phyloP scores from a whole-genome alignment of 2,329 filamentous ascomycete genomes.

The Basipetospora sp. region DNA sequence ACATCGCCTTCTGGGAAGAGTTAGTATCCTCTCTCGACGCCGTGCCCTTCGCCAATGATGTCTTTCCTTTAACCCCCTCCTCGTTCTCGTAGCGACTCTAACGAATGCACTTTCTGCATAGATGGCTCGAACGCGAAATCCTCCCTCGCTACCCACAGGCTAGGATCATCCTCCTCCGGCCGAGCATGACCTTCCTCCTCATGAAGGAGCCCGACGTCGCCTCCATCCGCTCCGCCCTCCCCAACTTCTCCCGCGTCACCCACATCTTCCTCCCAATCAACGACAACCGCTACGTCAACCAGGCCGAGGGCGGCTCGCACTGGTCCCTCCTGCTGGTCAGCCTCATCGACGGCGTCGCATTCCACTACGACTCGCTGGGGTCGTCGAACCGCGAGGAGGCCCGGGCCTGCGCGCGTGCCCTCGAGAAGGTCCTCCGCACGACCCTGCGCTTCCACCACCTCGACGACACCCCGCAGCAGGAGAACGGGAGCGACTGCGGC shows the following conservation, averaged over 20 bases:
- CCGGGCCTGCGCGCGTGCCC: slow-evolving; percentile 49
- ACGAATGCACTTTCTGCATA: no score
- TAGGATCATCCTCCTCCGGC: slow-evolving; percentile 77
- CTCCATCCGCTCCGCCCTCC: slow-evolving; percentile 52
- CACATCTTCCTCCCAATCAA: slow-evolving; percentile 96
- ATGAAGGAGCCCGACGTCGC: slow-evolving; percentile 53
- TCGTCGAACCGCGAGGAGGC: slow-evolving; percentile 65
- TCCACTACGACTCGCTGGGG: slow-evolving; percentile 86
- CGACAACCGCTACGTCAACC: slow-evolving; percentile 59
- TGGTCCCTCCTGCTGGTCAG: slow-evolving; percentile 90
- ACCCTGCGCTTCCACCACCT: slow-evolving; percentile 65
- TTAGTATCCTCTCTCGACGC: slow-evolving; percentile 27
- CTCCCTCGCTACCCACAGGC: slow-evolving; percentile 67
- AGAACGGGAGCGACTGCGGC: slow-evolving; percentile 85
- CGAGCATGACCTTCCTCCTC: slow-evolving; percentile 83
- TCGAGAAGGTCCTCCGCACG: slow-evolving; percentile 52
- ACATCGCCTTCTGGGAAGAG: slow-evolving; percentile 97
- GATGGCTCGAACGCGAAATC: slow-evolving; percentile 79
- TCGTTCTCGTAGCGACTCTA: no score
- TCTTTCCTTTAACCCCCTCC: no score
- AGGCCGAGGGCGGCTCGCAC: slow-evolving; percentile 81
- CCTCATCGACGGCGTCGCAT: slow-evolving; percentile 75
- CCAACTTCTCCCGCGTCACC: slow-evolving; percentile 64
- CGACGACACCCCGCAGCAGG: slow-evolving; percentile 74
- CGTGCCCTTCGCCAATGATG: no score